phyloP scores from a whole-genome alignment of 345 rosid species.

The Lagerstroemia speciosa region DNA sequence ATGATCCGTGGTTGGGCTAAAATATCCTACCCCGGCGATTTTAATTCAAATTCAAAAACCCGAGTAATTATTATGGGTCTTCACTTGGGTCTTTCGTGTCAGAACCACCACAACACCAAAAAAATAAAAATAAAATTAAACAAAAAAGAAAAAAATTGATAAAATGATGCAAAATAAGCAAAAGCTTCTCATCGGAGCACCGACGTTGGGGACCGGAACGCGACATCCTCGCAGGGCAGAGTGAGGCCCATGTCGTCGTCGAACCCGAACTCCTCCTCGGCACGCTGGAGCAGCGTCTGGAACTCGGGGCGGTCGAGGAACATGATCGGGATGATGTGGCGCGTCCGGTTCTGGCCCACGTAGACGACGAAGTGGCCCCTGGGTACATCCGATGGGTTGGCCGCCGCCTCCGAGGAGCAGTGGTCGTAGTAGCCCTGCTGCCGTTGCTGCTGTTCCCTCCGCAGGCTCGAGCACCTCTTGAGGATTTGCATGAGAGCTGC shows the following conservation, averaged over 20 bases:
- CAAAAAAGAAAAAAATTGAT: neutral
- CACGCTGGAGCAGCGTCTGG: conserved; percentile 28
- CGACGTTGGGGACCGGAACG: conserved; percentile 23
- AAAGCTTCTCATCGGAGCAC: neutral
- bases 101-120: too few species aligned
- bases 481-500: conserved; percentile 32
- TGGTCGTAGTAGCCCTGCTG: conserved; percentile 6
- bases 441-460: conserved; percentile 20
- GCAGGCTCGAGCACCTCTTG: conserved; percentile 34
- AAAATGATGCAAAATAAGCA: too few species aligned
- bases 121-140: too few species aligned
- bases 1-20: neutral
- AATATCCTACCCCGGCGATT: neutral
- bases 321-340: conserved; percentile 31
- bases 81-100: conserved; percentile 8
- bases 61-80: conserved; percentile 6
- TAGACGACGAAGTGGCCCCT: conserved; percentile 45
- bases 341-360: conserved; percentile 32
- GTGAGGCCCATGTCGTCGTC: conserved; percentile 39
- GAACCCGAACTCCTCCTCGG: conserved; percentile 44
- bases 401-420: neutral
- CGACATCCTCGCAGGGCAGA: conserved; percentile 37
- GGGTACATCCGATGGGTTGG: conserved; percentile 24
- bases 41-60: conserved; percentile 1
- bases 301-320: conserved; percentile 32